Evolutionary conservation across 2,329 filamentous ascomycete species (phyloP), one percentile per base, ranked within the genome.

Genomic region (Purpureocillium takamizusanense): DNA sequence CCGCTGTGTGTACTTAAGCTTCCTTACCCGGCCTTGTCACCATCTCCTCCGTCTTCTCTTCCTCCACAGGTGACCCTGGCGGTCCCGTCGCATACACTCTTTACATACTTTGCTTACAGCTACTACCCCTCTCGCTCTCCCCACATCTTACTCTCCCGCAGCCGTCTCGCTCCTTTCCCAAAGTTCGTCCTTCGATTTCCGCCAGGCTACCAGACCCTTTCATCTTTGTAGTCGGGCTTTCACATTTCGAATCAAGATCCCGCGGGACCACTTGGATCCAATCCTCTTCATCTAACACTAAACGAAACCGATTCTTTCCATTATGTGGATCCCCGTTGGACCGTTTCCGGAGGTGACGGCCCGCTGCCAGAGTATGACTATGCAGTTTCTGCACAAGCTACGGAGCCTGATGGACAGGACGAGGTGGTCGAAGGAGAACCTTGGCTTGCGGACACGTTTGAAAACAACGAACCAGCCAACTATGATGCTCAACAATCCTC

Each of bases 351-450:
- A 28, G 34, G 31, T 40, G 36, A 36, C 31, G 46, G 46, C 33
- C 46, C 46, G 10, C 38, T 47, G 8, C 38, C 31, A 31, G 42
- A 45, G 28, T 41, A 44, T 40, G 41, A 44, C 5, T 32, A 37
- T 27, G 36, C 38, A 21, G 13, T 27, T 13, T 33, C 37, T 35
- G 37, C 36, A 4, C 10, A 27, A 18, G 28, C 37, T 18, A 15
- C 35, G 7, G 36, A 39, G 43, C 37, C 45, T 47, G 45, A 39
- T 46, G 46, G 46, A 16, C 44, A 48, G 34, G 36, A 46, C 31
- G 33, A 42, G 11, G 6, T 15, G 12, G 27, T 35, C 7, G 31
- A 25, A 6, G 17, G 35, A 25, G 34, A 31, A 15, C 31, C 23
- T 33, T 21, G 34, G 34, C 41, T 27, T 14, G 34, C 9, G 14